Evolutionary conservation across 306 rosid species (phyloP), one percentile per base, ranked within the genome.

Genomic region (Crotalaria pallida): DNA sequence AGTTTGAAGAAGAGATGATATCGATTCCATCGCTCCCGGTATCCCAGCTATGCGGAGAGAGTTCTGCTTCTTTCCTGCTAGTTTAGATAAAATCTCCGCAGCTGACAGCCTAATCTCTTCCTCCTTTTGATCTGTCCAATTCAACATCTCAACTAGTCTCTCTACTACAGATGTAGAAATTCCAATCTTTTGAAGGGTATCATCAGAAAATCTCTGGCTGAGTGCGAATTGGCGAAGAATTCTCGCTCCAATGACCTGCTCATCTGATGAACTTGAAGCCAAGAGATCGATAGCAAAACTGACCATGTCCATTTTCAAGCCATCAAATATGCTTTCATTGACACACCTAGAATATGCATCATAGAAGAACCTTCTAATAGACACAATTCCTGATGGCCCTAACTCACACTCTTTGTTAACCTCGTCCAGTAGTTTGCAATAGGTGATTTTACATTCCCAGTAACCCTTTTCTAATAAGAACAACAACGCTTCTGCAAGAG

Each of bases 1-100:
- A 29, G 78, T 79, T 18, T 91, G 89, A 5, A 95, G 92, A 47
- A 95, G 86, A 50, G 96, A 86, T 24, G 99, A 89, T 22, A 95
- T 87, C 1, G 99, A 95, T 48, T 95, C 99, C 97, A 95, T 86
- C 13, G 96, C 91, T 10, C 97, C 99, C 0, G 97, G 90, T 38
- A 95, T 85, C 22, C 97, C 97, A 0, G 96, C 84, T 50, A 95
- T 86, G 2, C 99, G 84, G 3, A 87, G 83, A 10, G 97, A 87
- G 73, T 89, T 95, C 59, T 95, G 99, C 77, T 80, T 88, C 72
- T 91, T 91, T 7, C 96, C 97, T 0, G 99, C 92, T 13, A 95
- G 80, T 81, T 75, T 65, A 1, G 99, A 80, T 61, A 95, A 38
- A 63, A 91, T 87, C 79, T 91, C 89, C 1, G 97, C 99, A 21